These are phyloP conservation scores for Neopestalotiopsis rosae DNA, from an alignment of 2,329 filamentous ascomycete genomes.

Conservation along the genomic window DNA sequence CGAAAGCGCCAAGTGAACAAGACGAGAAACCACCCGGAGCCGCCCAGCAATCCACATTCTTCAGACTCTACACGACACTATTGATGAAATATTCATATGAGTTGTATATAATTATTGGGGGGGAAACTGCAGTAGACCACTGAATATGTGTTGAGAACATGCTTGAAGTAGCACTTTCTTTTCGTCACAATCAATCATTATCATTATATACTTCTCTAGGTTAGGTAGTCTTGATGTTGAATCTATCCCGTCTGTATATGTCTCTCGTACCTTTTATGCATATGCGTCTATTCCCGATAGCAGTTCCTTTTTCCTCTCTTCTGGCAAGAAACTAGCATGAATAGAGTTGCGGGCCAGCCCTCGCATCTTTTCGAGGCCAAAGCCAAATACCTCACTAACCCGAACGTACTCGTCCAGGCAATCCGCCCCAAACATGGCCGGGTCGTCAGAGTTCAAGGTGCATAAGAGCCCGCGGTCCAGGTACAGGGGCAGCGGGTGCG, in stretches of 20 bases:
- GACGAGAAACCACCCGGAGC: neutral
- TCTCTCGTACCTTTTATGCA: neutral
- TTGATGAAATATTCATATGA: neutral
- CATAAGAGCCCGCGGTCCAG: conserved; percentile 18
- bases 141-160: too few species aligned
- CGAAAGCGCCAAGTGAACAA: neutral
- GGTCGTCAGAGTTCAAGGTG: conserved; percentile 22
- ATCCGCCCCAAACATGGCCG: conserved; percentile 24
- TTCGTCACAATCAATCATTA: neutral
- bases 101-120: neutral
- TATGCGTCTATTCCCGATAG: conserved; percentile 8
- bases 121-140: too few species aligned
- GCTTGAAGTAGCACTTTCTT: too few species aligned
- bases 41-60: neutral
- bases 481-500: conserved; percentile 20
- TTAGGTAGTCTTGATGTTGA: neutral
- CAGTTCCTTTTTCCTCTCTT: neutral
- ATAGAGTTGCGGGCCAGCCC: conserved; percentile 17
- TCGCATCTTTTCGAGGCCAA: conserved; percentile 19
- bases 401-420: conserved; percentile 25
- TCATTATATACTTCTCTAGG: neutral
- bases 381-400: conserved; percentile 18
- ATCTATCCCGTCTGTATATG: neutral
- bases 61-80: neutral
- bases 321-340: conserved; percentile 14